A percentile compares a stretch with the other conserved stretches of the same genome.
phyloP scores from a whole-genome alignment of 192 early-diverging fungal genomes.

The Spinellus fusiger region DNA sequence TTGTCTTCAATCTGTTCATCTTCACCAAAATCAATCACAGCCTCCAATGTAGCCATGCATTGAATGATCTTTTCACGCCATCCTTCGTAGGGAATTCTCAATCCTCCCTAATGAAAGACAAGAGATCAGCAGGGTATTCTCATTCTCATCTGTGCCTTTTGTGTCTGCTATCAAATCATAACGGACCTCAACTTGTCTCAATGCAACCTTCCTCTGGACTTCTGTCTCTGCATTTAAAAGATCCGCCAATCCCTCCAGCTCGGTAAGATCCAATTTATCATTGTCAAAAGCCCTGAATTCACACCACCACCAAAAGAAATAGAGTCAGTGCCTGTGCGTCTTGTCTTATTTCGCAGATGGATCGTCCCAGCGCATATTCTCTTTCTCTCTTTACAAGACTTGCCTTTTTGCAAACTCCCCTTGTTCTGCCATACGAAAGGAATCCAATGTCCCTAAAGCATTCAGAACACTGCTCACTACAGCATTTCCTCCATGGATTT shows the following conservation, averaged over 20 bases:
- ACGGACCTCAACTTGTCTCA: conserved; percentile 59
- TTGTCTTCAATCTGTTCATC: conserved; percentile 76
- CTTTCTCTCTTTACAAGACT: not conserved
- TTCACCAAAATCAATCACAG: conserved; percentile 74
- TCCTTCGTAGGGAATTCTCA: conserved; percentile 51
- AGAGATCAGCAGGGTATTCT: not conserved
- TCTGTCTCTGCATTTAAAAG: conserved; percentile 77
- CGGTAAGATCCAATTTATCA: conserved; percentile 66
- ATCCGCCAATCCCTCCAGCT: conserved; percentile 68
- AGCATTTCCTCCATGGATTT: conserved; percentile 69
- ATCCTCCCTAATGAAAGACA: conserved; percentile 41
- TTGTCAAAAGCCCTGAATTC: conserved; percentile 73
- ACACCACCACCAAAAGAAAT: not conserved
- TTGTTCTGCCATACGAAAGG: conserved; percentile 60
- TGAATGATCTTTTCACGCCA: conserved; percentile 59
- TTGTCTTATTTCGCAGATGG: too few relatives aligned
- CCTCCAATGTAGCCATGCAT: conserved; percentile 58
- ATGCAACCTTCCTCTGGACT: conserved; percentile 57
- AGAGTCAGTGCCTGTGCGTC: too few relatives aligned
- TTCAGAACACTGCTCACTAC: conserved; percentile 52
- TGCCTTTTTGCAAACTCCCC: conserved; percentile 74
- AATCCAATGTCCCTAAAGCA: conserved; percentile 40
- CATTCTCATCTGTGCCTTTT: not conserved
- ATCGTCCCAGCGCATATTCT: too few relatives aligned
- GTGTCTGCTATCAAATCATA: not conserved